A percentile compares a stretch with the other conserved stretches of the same genome.
These are phyloP conservation scores for Triticum aestivum DNA, from an alignment of 176 grass and related monocot species.

Conservation along the genomic window IWGSC_CS_RefSeq_v2.1 NC_057794.1:552315429-552315928, in stretches of 20 bases:
- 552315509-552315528: slow-evolving; percentile 66
- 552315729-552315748: not conserved
- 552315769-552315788: not conserved
- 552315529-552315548: slow-evolving; percentile 86
- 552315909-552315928: not conserved
- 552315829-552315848: not conserved
- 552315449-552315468: slow-evolving; percentile 23
- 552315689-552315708: not conserved
- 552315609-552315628: slow-evolving; percentile 51
- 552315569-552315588: slow-evolving; percentile 62
- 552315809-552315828: not conserved
- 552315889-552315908: not conserved
- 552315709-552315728: slow-evolving; percentile 9
- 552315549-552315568: slow-evolving; percentile 61
- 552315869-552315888: not conserved
- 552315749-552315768: not conserved
- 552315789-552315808: not conserved
- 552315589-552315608: slow-evolving; percentile 69
- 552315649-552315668: not conserved
- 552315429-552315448: not conserved
- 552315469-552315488: slow-evolving; percentile 75
- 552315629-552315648: not conserved
- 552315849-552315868: not conserved
- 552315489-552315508: slow-evolving; percentile 87
- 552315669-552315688: not conserved